Evolutionary conservation across 129 eudicot genomes (phyloP).

Genomic region (Flaveria linearis): DNA sequence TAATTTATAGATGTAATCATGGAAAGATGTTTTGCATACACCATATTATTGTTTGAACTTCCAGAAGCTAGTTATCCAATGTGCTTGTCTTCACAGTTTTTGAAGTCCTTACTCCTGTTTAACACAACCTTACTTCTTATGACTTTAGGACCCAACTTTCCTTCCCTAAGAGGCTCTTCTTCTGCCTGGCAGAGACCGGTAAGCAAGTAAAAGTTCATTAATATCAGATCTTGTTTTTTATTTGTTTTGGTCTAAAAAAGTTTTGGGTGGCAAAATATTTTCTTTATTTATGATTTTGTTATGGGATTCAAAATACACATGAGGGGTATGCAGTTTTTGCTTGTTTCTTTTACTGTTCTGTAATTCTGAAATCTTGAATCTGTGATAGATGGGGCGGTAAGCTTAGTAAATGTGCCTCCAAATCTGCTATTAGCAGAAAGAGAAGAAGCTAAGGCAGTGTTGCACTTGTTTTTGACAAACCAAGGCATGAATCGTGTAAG

Average conservation of each 20-base stretch:
- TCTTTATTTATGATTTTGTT: neutral
- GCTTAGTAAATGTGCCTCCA: conserved; percentile 64
- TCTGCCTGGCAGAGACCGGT: conserved; percentile 57
- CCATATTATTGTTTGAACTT: too few relatives aligned
- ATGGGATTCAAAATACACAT: neutral
- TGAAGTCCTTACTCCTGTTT: conserved; percentile 15
- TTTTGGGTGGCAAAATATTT: neutral
- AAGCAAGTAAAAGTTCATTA: conserved; percentile 32
- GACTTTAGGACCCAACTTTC: conserved; percentile 50
- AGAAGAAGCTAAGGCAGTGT: conserved; percentile 95
- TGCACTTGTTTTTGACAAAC: conserved; percentile 77
- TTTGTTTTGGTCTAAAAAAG: neutral
- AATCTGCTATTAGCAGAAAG: conserved; percentile 73
- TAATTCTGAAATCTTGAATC: conserved; percentile 36
- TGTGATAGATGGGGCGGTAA: conserved; percentile 59
- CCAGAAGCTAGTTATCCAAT: too few relatives aligned
- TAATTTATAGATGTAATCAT: neutral
- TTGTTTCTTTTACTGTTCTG: conserved; percentile 15
- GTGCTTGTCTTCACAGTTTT: neutral
- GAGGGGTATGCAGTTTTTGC: neutral
- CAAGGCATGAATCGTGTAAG: conserved; percentile 70
- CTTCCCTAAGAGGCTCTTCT: conserved; percentile 57
- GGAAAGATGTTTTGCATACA: too few relatives aligned
- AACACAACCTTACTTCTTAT: conserved; percentile 26
- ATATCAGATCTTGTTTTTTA: conserved; percentile 18